Percentiles rank a stretch among this genome's conserved stretches.
Conservation (phyloP, 306 rosid genomes). For the Crotalaria pallida region DNA sequence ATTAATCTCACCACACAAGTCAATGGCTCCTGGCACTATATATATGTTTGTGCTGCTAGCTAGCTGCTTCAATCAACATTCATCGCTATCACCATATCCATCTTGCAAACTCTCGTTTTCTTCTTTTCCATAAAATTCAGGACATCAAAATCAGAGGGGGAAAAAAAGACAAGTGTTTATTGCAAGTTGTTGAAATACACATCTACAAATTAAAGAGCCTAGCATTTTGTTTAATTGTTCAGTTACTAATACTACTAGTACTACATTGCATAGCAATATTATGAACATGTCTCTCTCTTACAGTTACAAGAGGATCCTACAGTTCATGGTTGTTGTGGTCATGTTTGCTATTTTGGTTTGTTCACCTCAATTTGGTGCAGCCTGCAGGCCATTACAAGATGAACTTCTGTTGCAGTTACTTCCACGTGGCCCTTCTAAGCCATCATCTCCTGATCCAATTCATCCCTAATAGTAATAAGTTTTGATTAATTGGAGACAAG, state of each 20-base stretch:
- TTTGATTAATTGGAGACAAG: not conserved
- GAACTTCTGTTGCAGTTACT: constrained; percentile 23
- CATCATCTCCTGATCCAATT: constrained; percentile 14
- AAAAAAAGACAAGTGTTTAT: not conserved
- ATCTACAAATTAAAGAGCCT: no score
- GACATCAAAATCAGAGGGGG: not conserved
- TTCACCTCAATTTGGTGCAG: constrained; percentile 30
- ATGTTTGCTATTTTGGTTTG: constrained; percentile 11
- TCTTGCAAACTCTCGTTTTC: not conserved
- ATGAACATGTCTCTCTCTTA: not conserved
- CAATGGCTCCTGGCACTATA: not conserved
- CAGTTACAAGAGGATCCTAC: constrained; percentile 12
- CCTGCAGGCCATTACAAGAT: constrained; percentile 29
- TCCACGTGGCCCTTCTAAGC: constrained; percentile 12
- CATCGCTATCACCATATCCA: not conserved
- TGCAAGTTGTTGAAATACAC: not conserved
- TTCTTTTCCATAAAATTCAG: not conserved
- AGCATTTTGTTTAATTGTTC: no score
- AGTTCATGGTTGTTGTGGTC: constrained; percentile 17
- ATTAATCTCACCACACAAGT: not conserved
- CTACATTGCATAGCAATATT: no score
- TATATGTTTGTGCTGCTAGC: no score
- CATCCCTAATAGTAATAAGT: not conserved
- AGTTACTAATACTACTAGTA: no score
- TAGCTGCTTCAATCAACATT: not conserved